Evolutionary conservation across 495 filamentous ascomycete species (phyloP).

Genomic region (Talaromyces nanjingensis): DNA sequence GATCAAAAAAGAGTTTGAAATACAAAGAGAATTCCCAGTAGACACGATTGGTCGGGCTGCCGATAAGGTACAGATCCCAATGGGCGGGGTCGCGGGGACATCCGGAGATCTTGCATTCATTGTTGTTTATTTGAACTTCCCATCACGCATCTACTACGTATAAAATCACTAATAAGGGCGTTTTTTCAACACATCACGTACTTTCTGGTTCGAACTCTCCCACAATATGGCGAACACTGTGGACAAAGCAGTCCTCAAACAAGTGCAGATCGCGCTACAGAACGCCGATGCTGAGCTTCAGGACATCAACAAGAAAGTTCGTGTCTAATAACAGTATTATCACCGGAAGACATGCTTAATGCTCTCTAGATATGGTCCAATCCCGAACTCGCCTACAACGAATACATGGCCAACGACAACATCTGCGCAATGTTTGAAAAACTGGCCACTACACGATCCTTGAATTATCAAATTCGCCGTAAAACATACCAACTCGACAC

Average conservation of each 20-base stretch:
- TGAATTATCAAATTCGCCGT: conserved; percentile 30
- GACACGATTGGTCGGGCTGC: background rate
- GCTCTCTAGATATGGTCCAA: conserved; percentile 36
- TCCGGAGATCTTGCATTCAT: background rate
- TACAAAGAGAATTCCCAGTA: background rate
- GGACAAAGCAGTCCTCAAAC: background rate
- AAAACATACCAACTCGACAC: conserved; percentile 46
- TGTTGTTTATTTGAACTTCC: background rate
- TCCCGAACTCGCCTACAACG: conserved; percentile 49
- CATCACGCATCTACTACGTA: background rate
- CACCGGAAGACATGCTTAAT: background rate
- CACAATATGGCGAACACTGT: background rate
- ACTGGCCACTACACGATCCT: conserved; percentile 13
- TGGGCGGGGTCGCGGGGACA: background rate
- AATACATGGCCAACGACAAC: conserved; percentile 44
- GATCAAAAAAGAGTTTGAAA: background rate
- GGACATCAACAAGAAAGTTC: conserved; percentile 41
- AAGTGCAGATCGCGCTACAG: conserved; percentile 22
- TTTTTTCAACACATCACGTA: background rate
- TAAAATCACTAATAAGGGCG: no score
- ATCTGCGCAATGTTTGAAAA: conserved; percentile 39
- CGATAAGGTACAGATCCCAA: background rate
- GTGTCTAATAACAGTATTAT: background rate
- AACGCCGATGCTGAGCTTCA: conserved; percentile 29
- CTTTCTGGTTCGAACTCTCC: background rate